Evolutionary conservation across 352 stramenopile species (phyloP).

Genomic region (Phytophthora cactorum): DNA sequence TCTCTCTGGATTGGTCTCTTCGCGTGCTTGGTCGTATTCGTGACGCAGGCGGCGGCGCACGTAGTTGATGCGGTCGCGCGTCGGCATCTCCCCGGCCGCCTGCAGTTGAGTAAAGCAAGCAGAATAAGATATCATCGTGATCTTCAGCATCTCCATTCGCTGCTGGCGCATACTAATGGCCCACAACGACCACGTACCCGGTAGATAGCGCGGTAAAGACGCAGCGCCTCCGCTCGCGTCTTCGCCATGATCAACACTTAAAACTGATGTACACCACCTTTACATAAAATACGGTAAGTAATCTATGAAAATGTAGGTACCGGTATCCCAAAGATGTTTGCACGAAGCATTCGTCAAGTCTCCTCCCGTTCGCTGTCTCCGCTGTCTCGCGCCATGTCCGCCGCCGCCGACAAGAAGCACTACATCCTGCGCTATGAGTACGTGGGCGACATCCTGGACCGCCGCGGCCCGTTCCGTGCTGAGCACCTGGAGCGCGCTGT

Average conservation of each 20-base stretch:
- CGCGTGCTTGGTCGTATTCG: slow-evolving; percentile 73
- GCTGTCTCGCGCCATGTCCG: slow-evolving; percentile 43
- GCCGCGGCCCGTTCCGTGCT: slow-evolving; percentile 67
- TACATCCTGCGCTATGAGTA: slow-evolving; percentile 82
- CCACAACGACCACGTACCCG: slow-evolving; percentile 41
- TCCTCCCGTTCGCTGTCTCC: slow-evolving; percentile 12
- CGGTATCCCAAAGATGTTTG: slow-evolving; percentile 13
- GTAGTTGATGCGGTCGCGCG: slow-evolving; percentile 67
- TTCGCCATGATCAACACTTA: not conserved
- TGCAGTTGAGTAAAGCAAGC: slow-evolving; percentile 13
- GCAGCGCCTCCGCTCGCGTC: slow-evolving; percentile 50
- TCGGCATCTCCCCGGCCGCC: slow-evolving; percentile 73
- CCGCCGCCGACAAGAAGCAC: slow-evolving; percentile 58
- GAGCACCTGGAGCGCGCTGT: slow-evolving; percentile 64
- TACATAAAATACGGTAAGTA: not conserved
- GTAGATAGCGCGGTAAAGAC: slow-evolving; percentile 80
- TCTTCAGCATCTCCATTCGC: slow-evolving; percentile 4
- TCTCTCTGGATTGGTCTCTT: slow-evolving; percentile 58
- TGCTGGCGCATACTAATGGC: not conserved
- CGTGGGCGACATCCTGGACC: slow-evolving; percentile 76
- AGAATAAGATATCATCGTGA: not conserved
- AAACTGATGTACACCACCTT: not conserved
- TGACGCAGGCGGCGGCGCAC: slow-evolving; percentile 68
- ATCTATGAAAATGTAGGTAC: slow-evolving; percentile 4
- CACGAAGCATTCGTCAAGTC: slow-evolving; percentile 24